Evolutionary conservation across 148 eudicot species (phyloP).

Genomic region (Arctostaphylos glauca): DNA sequence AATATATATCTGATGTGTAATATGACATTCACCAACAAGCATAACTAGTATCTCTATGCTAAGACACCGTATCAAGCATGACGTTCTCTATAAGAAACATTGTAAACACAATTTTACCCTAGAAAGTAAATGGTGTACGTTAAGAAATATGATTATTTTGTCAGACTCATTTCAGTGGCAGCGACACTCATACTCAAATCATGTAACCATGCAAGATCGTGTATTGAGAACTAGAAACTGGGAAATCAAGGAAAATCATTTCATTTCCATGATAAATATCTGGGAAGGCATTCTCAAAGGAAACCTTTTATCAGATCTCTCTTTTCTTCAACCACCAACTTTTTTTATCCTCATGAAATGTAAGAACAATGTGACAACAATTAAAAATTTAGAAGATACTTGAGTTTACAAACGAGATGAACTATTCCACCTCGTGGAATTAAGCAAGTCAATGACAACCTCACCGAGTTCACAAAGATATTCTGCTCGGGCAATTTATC

Average conservation of each 20-base stretch:
- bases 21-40: neutral
- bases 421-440: neutral
- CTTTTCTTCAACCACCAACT: neutral
- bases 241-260: neutral
- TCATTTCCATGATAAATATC: neutral
- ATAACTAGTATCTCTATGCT: neutral
- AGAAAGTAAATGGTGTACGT: neutral
- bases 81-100: neutral
- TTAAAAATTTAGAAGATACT: neutral
- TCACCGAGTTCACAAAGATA: neutral
- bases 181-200: neutral
- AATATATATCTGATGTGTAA: neutral
- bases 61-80: neutral
- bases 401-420: neutral
- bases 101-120: neutral
- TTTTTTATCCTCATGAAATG: neutral
- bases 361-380: neutral
- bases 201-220: neutral
- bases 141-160: neutral
- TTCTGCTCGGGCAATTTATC: neutral
- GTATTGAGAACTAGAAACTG: neutral
- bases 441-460: constrained; percentile 11
- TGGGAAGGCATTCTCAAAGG: neutral
- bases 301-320: neutral
- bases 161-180: neutral